These are phyloP conservation scores for Chalara sp. DNA, from an alignment of 2,329 filamentous ascomycete species.

Conservation along the genomic window DNA sequence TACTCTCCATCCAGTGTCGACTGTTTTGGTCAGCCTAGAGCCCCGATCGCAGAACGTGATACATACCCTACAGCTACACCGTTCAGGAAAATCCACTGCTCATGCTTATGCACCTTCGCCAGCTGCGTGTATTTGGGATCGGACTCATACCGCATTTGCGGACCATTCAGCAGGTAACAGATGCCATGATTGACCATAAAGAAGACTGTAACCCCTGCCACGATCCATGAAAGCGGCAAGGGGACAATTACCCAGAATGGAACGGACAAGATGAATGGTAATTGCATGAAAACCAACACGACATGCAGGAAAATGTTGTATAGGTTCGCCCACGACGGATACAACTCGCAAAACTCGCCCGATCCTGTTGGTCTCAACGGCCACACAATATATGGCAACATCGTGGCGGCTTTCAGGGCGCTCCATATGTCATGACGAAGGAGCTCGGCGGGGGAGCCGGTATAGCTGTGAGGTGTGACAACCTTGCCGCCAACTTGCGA, in stretches of 20 bases:
- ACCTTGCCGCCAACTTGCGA: conserved; percentile 50
- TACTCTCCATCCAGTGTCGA: conserved; percentile 61
- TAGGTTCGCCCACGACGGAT: conserved; percentile 49
- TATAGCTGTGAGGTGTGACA: conserved; percentile 57
- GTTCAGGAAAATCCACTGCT: conserved; percentile 78
- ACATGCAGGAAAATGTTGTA: conserved; percentile 50
- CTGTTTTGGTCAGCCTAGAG: conserved; percentile 25
- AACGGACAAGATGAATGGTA: conserved; percentile 51
- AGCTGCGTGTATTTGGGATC: conserved; percentile 44
- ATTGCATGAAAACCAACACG: conserved; percentile 52
- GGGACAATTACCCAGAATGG: conserved; percentile 43
- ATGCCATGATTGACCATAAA: conserved; percentile 43
- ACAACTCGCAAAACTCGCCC: conserved; percentile 56
- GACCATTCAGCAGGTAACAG: conserved; percentile 48
- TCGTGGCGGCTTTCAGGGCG: conserved; percentile 26
- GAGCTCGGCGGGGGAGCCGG: conserved; percentile 34
- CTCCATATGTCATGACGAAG: conserved; percentile 33
- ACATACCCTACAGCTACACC: conserved; percentile 58
- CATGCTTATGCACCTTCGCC: conserved; percentile 43
- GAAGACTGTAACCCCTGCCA: conserved; percentile 34
- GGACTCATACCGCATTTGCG: conserved; percentile 40
- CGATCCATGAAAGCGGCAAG: conserved; percentile 42
- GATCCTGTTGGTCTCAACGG: conserved; percentile 48
- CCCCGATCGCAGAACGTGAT: neutral
- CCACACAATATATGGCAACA: conserved; percentile 52